Base-by-base conservation (phyloP, 495 filamentous ascomycete species). In the Tuber umbilicatum region DNA sequence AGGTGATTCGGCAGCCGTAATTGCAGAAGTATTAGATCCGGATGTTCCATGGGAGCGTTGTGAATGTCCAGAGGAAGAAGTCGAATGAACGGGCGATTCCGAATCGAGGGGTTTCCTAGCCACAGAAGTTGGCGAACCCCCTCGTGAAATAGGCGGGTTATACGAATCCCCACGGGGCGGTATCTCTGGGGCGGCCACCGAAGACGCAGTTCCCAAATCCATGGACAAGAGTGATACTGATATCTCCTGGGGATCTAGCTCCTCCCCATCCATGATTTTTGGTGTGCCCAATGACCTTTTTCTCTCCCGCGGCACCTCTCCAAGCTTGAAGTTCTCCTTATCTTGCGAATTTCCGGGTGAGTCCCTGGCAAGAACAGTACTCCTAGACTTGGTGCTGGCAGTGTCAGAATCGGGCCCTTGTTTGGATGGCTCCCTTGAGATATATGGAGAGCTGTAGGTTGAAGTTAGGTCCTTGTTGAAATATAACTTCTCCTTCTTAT, bases 251-350 rank as follows among this genome's bases (percentile, higher is more conserved):
- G 74, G 73, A 47, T 69, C 70, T 5, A 73, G 73, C 16, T 75
- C 76, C 14, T 81, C 78, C 7, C 64, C 50, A 76, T 68, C 69
- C 40, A 38, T 47, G 70, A 70, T 21, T 17, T 68, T 73, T 55
- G 76, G 74, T 40, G 73, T 72, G 67, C 80, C 74, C 21, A 84
- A 83, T 0, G 88, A 83, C 84, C 88, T 90, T 84, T 89, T 91
- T 69, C 84, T 87, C 69, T 82, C 81, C 81, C 89, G 91, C 1
- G 92, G 91, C 7, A 90, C 91, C 47, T 94, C 91, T 78, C 92
- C 91, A 73, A 94, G 82, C 82, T 87, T 91, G 84, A 94, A 94
- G 38, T 88, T 87, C 67, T 92, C 77, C 67, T 71, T 74, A 17
- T 75, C 76, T 60, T 80, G 78, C 67, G 68, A 17, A 68, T 67